These are phyloP conservation scores for Diaporthe sp. DNA, from an alignment of 2,329 filamentous ascomycete genomes.

Conservation along the genomic window DNA sequence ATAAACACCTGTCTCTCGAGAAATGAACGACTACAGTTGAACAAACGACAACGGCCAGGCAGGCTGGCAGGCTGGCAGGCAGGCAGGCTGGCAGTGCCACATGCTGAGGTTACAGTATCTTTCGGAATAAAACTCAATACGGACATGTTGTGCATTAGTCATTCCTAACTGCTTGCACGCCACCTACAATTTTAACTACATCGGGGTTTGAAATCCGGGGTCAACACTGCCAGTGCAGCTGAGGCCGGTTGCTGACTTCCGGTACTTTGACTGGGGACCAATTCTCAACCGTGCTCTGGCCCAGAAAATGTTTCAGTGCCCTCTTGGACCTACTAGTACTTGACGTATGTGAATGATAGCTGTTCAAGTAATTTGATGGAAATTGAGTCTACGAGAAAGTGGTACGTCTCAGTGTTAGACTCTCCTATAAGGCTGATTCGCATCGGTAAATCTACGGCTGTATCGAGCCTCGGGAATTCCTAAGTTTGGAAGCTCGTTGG, in stretches of 20 bases:
- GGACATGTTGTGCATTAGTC: background rate
- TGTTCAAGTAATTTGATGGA: background rate
- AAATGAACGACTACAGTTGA: background rate
- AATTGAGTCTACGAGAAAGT: background rate
- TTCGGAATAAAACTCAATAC: background rate
- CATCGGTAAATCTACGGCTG: too few species aligned
- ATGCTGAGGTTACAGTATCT: background rate
- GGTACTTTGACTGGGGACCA: background rate
- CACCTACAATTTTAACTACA: background rate
- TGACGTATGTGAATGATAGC: background rate
- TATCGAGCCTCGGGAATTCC: too few species aligned
- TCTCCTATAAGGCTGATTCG: background rate
- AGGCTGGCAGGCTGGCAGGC: too few species aligned
- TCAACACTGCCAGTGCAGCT: background rate
- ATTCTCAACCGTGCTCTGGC: background rate
- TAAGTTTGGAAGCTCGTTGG: background rate
- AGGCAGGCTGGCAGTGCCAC: background rate
- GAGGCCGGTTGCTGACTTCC: background rate
- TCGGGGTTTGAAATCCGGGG: background rate
- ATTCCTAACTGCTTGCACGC: background rate
- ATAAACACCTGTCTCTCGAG: background rate
- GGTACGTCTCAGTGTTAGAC: background rate
- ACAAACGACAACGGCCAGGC: background rate
- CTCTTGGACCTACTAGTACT: background rate
- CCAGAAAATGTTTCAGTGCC: background rate